A percentile compares a stretch with the other conserved stretches of the same genome.
Evolutionary conservation across 441 rosid species (phyloP).

Genomic region (Arabidopsis lyrata): DNA sequence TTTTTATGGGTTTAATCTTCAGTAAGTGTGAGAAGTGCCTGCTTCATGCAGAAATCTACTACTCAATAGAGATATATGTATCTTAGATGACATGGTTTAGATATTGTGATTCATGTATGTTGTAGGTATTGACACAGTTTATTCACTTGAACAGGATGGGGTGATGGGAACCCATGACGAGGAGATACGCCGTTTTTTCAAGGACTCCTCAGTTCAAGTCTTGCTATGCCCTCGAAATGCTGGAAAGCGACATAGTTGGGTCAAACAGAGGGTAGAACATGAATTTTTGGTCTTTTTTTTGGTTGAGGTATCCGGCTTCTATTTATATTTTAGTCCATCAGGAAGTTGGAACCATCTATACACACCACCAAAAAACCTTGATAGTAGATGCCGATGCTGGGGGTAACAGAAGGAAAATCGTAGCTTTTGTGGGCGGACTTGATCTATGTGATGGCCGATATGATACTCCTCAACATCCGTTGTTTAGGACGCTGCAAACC

Average conservation of each 20-base stretch:
- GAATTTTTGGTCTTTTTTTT: neutral
- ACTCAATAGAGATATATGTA: constrained; percentile 7
- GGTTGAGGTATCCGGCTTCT: neutral
- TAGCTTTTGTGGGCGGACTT: constrained; percentile 97
- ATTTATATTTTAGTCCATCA: constrained; percentile 39
- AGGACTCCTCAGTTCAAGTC: constrained; percentile 90
- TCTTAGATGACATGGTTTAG: constrained; percentile 1
- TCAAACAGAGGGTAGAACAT: constrained; percentile 78
- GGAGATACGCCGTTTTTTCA: constrained; percentile 92
- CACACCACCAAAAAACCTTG: constrained; percentile 96
- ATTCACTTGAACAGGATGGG: constrained; percentile 70
- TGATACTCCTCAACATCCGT: constrained; percentile 85
- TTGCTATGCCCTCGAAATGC: constrained; percentile 90
- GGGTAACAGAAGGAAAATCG: constrained; percentile 69
- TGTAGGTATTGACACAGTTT: constrained; percentile 20
- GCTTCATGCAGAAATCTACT: neutral
- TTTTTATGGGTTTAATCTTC: neutral
- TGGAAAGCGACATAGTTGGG: constrained; percentile 89
- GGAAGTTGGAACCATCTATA: constrained; percentile 95
- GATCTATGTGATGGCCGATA: constrained; percentile 97
- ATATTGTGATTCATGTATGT: constrained; percentile 2
- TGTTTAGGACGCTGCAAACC: constrained; percentile 75
- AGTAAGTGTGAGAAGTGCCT: neutral
- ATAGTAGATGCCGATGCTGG: constrained; percentile 96
- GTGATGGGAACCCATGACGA: constrained; percentile 95